Evolutionary conservation across 371 early-diverging fungal species (phyloP).

Genomic region (Cokeromyces recurvatus): DNA sequence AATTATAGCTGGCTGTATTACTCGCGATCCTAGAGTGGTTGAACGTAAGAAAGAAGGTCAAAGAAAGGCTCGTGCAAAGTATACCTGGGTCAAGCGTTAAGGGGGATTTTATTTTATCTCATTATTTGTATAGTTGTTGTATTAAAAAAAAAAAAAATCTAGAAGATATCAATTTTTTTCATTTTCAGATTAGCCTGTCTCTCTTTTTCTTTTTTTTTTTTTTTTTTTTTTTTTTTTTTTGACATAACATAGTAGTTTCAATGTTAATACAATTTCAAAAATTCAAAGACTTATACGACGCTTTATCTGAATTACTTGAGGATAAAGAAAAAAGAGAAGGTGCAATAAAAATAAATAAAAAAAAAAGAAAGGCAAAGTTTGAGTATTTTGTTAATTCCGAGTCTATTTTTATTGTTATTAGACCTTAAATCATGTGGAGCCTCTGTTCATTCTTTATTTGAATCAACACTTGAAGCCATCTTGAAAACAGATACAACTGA

Average conservation of each 20-base stretch:
- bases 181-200: too few species aligned
- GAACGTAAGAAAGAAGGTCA: slow-evolving; percentile 98
- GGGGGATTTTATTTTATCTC: slow-evolving; percentile 1
- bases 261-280: slow-evolving; percentile 2
- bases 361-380: too few species aligned
- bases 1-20: slow-evolving; percentile 69
- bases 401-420: neutral
- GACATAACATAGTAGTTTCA: too few species aligned
- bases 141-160: slow-evolving; percentile 2
- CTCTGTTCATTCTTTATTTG: slow-evolving; percentile 10
- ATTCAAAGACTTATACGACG: slow-evolving; percentile 13
- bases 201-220: too few species aligned
- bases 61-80: slow-evolving; percentile 91
- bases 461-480: neutral
- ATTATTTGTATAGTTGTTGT: slow-evolving; percentile 4
- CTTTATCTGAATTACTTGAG: slow-evolving; percentile 1
- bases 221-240: too few species aligned
- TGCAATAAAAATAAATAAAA: too few species aligned
- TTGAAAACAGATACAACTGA: neutral
- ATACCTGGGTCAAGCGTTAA: slow-evolving; percentile 72
- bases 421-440: slow-evolving; percentile 10
- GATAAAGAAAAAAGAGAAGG: slow-evolving; percentile 8
- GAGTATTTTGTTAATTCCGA: too few species aligned
- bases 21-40: slow-evolving; percentile 82
- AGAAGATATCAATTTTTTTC: too few species aligned